Conservation (phyloP, 2,329 filamentous ascomycete genomes). For the Botrytis galanthina region DNA sequence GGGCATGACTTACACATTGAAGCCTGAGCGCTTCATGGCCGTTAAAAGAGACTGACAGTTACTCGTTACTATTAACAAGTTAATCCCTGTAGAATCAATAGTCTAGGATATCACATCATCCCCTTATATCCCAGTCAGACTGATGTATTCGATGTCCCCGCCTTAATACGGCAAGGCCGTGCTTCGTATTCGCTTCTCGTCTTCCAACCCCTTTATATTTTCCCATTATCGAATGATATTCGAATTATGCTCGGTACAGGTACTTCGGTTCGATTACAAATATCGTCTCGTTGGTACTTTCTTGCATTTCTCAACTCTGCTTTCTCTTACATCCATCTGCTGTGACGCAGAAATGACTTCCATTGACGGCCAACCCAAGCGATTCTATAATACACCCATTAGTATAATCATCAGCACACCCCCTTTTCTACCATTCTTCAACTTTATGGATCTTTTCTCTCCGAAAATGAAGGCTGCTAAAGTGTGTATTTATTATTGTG, state of each 20-base stretch:
- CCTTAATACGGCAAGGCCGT: not conserved
- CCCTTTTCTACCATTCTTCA: not conserved
- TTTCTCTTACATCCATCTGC: not conserved
- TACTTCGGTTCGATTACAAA: not conserved
- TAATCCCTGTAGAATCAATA: rapidly evolving
- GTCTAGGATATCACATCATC: not conserved
- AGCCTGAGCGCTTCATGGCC: not conserved
- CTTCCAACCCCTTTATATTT: not conserved
- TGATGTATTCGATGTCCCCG: not conserved
- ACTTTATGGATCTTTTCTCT: not conserved
- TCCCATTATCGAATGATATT: not conserved
- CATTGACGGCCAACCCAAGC: not conserved
- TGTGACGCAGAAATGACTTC: not conserved
- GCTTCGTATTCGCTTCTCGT: not conserved
- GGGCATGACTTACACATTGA: not conserved
- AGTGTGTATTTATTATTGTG: not conserved
- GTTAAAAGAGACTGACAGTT: not conserved
- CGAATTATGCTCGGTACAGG: not conserved
- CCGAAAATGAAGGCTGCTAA: not conserved
- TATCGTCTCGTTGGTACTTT: not conserved
- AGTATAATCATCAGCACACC: not conserved
- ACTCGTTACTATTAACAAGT: not conserved
- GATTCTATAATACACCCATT: not conserved
- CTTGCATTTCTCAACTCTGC: not conserved
- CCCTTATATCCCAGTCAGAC: not conserved